Evolutionary conservation across 2,329 filamentous ascomycete species (phyloP), one percentile per base, ranked within the genome.

Genomic region (Pseudogymnoascus sp.): DNA sequence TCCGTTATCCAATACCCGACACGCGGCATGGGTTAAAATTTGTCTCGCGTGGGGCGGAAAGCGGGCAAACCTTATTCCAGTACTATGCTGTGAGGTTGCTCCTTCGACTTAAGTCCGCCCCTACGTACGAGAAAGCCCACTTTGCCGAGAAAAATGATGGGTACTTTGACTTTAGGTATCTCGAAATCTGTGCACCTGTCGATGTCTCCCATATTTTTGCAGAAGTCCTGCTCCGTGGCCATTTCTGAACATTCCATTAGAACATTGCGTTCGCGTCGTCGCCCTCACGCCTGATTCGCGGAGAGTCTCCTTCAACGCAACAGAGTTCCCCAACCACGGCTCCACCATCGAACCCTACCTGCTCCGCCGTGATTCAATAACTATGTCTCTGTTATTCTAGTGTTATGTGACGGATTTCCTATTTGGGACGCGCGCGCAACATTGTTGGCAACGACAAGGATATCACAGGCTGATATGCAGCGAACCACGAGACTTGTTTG

Each of bases 211-310:
- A 60, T 45, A 55, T n/a, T 59, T 61, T 63, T 58, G 35, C 33
- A 61, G 45, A 61, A 61, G 29, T 59, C 36, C 29, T 61, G 37
- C 61, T 33, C 48, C n/a, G 18, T 60, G 13, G 36, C 59, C 21
- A 61, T 39, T n/a, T 39, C 40, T 61, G 45, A 59, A 61, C 27
- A 64, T 59, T 52, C 37, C 15, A 35, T 33, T 42, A 39, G 27
- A 58, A 60, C 60, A 60, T 62, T 59, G 61, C 33, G 27, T 60
- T 64, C 36, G 29, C 36, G 37, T 63, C 35, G 39, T 64, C 61
- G 61, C 58, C 58, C 18, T 65, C 33, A 31, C 59, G 61, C 65
- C 42, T 67, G 39, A 65, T 65, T 65, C 64, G 45, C 58, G 64
- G 36, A 64, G 58, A 61, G 63, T 61, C 63, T 64, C 40, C 58